Evolutionary conservation across 495 filamentous ascomycete species (phyloP), one percentile per base, ranked within the genome.

Genomic region (Daldinia caldariorum): DNA sequence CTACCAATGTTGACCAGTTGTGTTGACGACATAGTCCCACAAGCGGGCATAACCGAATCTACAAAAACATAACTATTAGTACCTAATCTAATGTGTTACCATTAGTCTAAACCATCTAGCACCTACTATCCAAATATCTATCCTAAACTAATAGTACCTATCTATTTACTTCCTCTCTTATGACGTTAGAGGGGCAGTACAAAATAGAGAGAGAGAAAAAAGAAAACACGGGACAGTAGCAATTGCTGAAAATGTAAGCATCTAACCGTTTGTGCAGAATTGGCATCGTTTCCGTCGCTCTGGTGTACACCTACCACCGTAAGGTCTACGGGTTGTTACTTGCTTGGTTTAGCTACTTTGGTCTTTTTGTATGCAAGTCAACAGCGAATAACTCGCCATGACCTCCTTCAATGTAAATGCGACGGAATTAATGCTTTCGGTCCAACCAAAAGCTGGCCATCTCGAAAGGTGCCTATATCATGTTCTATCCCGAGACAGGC

Each of bases 291-390:
- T 51, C 39, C 43, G 10, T 62, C 57, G 41, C 61, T 65, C 39
- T 63, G 65, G 65, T 37, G 61, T 37, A 51, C 37, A 51, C 9
- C 0, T 35, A 7, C 6, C 37, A 20, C 59, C 58, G 50, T 26
- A 26, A 26, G 26, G 26, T 26, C 26, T 26, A 26, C 3, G 26
- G 26, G 26, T 26, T 26, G 26, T 26, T 26, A 26, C 26, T 26
- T 26, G 26, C 26, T 26, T 26, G 26, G 26, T 26, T 26, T 26
- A 3, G 26, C 26, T 26, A 3, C 1, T 65, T 68, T 69, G 49
- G 65, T 62, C 35, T 61, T 68, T 68, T 72, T 61, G 69, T 61
- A 72, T 72, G 65, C 70, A 65, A 66, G 61, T 31, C 34, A 59
- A 32, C 54, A 35, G 49, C 20, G 55, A 18, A 47, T n/a, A 13